A percentile compares a stretch with the other conserved stretches of the same genome.
These are phyloP conservation scores for Rhodotorula sp. DNA, from an alignment of 1,284 basidiomycete species.

Conservation along the genomic window DNA sequence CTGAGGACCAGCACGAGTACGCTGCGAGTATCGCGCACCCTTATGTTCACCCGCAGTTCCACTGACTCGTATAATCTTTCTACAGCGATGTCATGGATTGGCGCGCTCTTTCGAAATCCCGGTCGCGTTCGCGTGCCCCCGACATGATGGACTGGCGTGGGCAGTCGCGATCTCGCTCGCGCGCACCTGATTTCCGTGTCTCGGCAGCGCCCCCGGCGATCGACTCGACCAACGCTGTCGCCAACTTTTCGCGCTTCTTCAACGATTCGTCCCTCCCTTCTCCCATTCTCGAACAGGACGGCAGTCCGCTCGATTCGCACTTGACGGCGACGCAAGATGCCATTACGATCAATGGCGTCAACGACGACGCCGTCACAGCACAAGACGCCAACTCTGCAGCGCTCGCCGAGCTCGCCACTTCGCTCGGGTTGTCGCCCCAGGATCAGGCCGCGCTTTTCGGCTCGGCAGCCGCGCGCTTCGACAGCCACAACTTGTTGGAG, in stretches of 20 bases:
- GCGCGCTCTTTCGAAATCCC: conserved; percentile 85
- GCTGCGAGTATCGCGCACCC: conserved; percentile 43
- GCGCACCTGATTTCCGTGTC: conserved; percentile 35
- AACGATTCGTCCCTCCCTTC: conserved; percentile 23
- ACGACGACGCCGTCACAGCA: not conserved
- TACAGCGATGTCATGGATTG: conserved; percentile 75
- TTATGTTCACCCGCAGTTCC: too few species aligned
- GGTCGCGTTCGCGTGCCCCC: conserved; percentile 62
- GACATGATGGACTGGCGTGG: conserved; percentile 55
- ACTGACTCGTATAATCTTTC: conserved; percentile 14
- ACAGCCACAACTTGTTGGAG: conserved; percentile 22
- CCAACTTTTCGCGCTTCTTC: conserved; percentile 40
- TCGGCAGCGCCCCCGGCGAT: conserved; percentile 29
- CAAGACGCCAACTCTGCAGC: conserved; percentile 14
- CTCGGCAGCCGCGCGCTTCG: conserved; percentile 23
- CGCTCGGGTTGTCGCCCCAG: conserved; percentile 33
- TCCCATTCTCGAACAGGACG: not conserved
- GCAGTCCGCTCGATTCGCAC: not conserved
- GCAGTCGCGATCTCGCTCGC: conserved; percentile 51
- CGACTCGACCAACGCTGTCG: conserved; percentile 29
- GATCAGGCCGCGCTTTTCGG: conserved; percentile 32
- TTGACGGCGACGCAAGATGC: conserved; percentile 12
- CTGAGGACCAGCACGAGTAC: conserved; percentile 59
- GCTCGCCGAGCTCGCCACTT: conserved; percentile 29
- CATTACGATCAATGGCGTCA: not conserved